These are phyloP conservation scores for Diplodia scrobiculata DNA, from an alignment of 2,329 filamentous ascomycete species.

Conservation along the genomic window DNA sequence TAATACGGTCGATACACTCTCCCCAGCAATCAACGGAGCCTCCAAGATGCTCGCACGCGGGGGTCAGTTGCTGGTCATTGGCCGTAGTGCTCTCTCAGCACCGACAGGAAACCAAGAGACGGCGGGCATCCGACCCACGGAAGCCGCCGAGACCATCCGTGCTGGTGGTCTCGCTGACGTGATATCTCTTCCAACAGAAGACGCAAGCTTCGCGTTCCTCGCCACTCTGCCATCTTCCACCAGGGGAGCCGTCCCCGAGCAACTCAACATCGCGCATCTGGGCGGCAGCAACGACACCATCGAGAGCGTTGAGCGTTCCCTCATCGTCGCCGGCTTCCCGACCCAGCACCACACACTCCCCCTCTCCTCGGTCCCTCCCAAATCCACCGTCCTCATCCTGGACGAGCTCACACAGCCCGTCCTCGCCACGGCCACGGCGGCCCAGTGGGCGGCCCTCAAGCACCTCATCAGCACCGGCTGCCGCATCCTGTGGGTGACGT, in stretches of 20 bases:
- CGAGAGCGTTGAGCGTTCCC: background rate
- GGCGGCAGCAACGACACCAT: background rate
- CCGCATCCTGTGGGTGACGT: slow-evolving; percentile 13
- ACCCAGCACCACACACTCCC: background rate
- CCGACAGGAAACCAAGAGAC: no score
- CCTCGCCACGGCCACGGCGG: background rate
- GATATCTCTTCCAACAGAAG: no score
- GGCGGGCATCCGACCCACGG: no score
- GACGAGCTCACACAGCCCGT: slow-evolving; percentile 14
- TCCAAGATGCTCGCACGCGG: background rate
- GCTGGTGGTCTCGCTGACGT: no score
- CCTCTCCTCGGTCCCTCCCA: background rate
- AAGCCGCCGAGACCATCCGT: no score
- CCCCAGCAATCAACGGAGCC: background rate
- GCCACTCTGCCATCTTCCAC: no score
- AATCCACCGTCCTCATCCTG: slow-evolving; percentile 17
- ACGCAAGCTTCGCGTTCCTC: no score
- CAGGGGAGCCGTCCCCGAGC: no score
- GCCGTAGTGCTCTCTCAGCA: background rate
- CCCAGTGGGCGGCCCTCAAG: slow-evolving; percentile 11
- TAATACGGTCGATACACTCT: background rate
- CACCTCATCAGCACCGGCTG: slow-evolving; percentile 1
- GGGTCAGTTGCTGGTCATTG: background rate
- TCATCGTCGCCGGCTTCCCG: background rate
- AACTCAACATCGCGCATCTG: slow-evolving; percentile 1